Conservation (phyloP, 768 basidiomycete genomes). For the Rhodosporidiobolus sp. region DNA sequence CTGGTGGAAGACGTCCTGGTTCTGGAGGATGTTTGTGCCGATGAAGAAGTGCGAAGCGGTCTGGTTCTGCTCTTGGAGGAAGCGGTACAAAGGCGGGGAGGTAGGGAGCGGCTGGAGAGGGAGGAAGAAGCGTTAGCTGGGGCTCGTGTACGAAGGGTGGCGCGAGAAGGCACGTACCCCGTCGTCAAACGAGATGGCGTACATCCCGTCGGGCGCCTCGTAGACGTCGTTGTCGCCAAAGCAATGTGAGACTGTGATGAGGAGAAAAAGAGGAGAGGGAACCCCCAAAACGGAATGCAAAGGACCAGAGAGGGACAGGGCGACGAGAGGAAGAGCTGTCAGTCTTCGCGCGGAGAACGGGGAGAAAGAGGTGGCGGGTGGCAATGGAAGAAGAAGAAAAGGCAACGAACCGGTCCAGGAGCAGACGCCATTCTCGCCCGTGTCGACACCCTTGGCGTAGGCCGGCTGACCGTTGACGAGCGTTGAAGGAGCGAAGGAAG, state of each 20-base stretch:
- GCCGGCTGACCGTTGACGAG: constrained; percentile 46
- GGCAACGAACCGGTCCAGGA: constrained; percentile 24
- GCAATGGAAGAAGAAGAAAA: background rate
- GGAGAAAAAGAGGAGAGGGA: too few relatives aligned
- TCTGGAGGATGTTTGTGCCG: constrained; percentile 64
- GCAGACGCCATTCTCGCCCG: constrained; percentile 19
- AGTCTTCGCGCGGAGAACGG: background rate
- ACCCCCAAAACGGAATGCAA: background rate
- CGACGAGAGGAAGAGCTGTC: background rate
- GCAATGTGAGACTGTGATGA: constrained; percentile 37
- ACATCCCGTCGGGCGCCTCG: constrained; percentile 69
- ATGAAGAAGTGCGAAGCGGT: constrained; percentile 88
- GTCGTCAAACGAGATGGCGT: constrained; percentile 71
- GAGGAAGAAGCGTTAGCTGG: background rate
- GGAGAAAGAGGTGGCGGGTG: background rate
- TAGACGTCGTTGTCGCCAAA: constrained; percentile 62
- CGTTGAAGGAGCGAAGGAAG: constrained; percentile 60
- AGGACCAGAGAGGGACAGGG: background rate
- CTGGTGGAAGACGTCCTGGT: constrained; percentile 59
- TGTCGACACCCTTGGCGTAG: constrained; percentile 42
- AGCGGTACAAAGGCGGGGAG: constrained; percentile 58
- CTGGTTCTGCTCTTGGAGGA: constrained; percentile 63
- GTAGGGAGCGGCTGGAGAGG: constrained; percentile 53
- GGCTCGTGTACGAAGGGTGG: background rate
- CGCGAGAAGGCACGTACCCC: constrained; percentile 49